These are phyloP conservation scores for Penicillium ucsense DNA, from an alignment of 495 filamentous ascomycete genomes.

Conservation along the genomic window DNA sequence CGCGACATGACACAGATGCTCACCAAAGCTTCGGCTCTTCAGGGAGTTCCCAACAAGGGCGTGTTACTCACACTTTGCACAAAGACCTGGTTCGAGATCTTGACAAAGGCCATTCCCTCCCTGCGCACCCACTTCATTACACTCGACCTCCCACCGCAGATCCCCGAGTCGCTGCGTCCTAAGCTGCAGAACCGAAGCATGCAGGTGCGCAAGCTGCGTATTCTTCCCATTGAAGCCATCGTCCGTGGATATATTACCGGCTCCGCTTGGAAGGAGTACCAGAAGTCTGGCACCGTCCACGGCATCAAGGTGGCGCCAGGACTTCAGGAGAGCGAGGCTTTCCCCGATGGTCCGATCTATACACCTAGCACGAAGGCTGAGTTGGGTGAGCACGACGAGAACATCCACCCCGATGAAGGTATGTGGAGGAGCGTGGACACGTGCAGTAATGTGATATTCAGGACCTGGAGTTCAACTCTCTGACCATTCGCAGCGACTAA, in stretches of 20 bases:
- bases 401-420: constrained; percentile 69
- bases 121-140: constrained; percentile 71
- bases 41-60: constrained; percentile 81
- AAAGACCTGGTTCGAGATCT: constrained; percentile 74
- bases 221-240: constrained; percentile 85
- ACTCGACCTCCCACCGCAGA: constrained; percentile 50
- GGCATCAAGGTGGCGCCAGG: constrained; percentile 59
- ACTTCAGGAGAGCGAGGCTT: constrained; percentile 59
- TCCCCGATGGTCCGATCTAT: constrained; percentile 66
- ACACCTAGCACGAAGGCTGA: constrained; percentile 90
- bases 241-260: constrained; percentile 94
- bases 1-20: too few species aligned
- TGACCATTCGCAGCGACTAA: constrained; percentile 37
- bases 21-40: neutral
- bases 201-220: constrained; percentile 67
- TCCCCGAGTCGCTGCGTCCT: constrained; percentile 37
- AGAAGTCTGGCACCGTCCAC: constrained; percentile 68
- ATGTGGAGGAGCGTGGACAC: constrained; percentile 5
- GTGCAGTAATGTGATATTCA: too few species aligned
- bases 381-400: constrained; percentile 76
- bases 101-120: constrained; percentile 52
- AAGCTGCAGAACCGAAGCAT: constrained; percentile 63
- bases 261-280: constrained; percentile 78
- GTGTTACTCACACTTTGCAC: constrained; percentile 75
- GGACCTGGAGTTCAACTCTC: constrained; percentile 3